Percentiles rank a stretch among this genome's conserved stretches.
phyloP scores from a whole-genome alignment of 164 flowering plant species.

The Vitis riparia region DNA sequence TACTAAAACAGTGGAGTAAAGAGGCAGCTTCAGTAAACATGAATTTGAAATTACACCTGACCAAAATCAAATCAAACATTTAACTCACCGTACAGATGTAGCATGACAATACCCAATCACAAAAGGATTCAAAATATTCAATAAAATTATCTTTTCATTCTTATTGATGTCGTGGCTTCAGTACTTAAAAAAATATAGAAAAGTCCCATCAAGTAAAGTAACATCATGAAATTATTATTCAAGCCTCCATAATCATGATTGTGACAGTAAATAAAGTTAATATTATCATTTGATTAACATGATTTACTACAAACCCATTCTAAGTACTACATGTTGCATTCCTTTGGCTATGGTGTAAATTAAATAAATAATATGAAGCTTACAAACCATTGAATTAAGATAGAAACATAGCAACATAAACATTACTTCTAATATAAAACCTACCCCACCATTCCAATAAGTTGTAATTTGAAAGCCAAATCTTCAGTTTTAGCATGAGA shows the following conservation, averaged over 20 bases:
- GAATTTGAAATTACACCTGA: background rate
- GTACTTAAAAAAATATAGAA: background rate
- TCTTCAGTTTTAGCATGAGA: background rate
- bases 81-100: background rate
- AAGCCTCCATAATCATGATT: background rate
- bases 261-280: background rate
- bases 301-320: too few species aligned
- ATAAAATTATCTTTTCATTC: background rate
- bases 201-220: background rate
- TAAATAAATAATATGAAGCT: background rate
- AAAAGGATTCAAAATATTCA: background rate
- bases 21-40: conserved; percentile 15
- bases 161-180: background rate
- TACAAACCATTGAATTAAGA: background rate
- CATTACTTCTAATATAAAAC: background rate
- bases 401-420: background rate
- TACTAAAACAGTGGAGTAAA: conserved; percentile 40
- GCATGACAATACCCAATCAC: background rate
- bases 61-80: background rate
- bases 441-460: background rate
- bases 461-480: background rate
- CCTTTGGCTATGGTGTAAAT: background rate
- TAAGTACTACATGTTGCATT: background rate
- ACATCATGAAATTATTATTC: background rate
- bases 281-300: too few species aligned